phyloP scores from a whole-genome alignment of 495 filamentous ascomycete genomes.

The Viridothelium virens region DNA sequence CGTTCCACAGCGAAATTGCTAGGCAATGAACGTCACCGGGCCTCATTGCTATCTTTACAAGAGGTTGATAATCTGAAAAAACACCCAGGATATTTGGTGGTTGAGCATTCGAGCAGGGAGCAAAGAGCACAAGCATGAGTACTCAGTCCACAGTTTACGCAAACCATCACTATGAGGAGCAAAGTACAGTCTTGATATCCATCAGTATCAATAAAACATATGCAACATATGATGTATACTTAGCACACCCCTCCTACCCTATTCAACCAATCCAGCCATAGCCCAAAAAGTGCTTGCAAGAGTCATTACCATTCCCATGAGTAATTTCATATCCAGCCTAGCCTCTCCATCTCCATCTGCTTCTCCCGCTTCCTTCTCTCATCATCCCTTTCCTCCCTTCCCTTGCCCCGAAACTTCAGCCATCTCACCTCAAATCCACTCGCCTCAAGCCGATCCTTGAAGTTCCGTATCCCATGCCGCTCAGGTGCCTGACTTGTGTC shows the following conservation, averaged over 20 bases:
- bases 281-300: neutral
- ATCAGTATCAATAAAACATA: neutral
- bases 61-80: too few relatives aligned
- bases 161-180: neutral
- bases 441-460: constrained; percentile 4
- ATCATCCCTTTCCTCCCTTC: neutral
- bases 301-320: neutral
- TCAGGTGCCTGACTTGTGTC: neutral
- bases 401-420: constrained; percentile 1
- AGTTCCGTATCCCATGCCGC: neutral
- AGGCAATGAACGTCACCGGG: too few relatives aligned
- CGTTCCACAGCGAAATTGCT: too few relatives aligned
- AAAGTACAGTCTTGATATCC: neutral
- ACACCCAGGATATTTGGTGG: too few relatives aligned
- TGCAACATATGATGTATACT: neutral
- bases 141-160: too few relatives aligned
- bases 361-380: neutral
- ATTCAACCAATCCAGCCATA: neutral
- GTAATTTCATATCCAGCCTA: constrained; percentile 2
- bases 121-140: neutral
- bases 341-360: neutral
- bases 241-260: neutral
- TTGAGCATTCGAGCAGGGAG: too few relatives aligned
- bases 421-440: constrained; percentile 3
- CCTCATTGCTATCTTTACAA: too few relatives aligned